phyloP scores from a whole-genome alignment of 495 filamentous ascomycete genomes.

The Hyaloscypha bicolor region DNA sequence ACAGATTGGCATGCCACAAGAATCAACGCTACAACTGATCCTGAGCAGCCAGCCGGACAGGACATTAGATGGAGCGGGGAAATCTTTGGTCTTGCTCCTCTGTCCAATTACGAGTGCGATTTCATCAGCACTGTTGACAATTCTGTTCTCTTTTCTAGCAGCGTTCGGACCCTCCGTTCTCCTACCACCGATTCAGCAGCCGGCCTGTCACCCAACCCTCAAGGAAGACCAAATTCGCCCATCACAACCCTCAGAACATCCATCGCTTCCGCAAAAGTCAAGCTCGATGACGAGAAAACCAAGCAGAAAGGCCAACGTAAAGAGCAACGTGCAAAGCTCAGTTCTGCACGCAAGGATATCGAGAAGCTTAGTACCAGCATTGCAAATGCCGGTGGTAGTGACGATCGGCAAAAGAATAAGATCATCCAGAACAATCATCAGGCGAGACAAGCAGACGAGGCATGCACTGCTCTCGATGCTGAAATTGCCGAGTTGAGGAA shows the following conservation, averaged over 20 bases:
- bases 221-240: conserved; percentile 81
- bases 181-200: conserved; percentile 64
- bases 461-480: conserved; percentile 58
- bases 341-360: conserved; percentile 75
- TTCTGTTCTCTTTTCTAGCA: conserved; percentile 73
- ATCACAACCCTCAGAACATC: conserved; percentile 87
- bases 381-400: conserved; percentile 72
- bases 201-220: conserved; percentile 34
- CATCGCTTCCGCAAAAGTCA: conserved; percentile 76
- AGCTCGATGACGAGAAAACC: conserved; percentile 73
- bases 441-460: conserved; percentile 82
- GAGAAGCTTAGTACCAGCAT: conserved; percentile 70
- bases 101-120: conserved; percentile 83
- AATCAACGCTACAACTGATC: conserved; percentile 57
- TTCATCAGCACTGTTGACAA: conserved; percentile 77
- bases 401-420: conserved; percentile 81
- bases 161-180: conserved; percentile 76
- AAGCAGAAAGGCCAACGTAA: conserved; percentile 75
- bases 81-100: conserved; percentile 84
- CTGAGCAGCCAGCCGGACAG: conserved; percentile 39
- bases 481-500: conserved; percentile 69
- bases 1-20: conserved; percentile 84
- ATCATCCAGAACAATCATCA: conserved; percentile 74
- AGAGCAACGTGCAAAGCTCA: conserved; percentile 73
- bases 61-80: conserved; percentile 72